These are phyloP conservation scores for Chlamydomonas urium DNA, from an alignment of 139 green algal genomes.

Conservation along the genomic window DNA sequence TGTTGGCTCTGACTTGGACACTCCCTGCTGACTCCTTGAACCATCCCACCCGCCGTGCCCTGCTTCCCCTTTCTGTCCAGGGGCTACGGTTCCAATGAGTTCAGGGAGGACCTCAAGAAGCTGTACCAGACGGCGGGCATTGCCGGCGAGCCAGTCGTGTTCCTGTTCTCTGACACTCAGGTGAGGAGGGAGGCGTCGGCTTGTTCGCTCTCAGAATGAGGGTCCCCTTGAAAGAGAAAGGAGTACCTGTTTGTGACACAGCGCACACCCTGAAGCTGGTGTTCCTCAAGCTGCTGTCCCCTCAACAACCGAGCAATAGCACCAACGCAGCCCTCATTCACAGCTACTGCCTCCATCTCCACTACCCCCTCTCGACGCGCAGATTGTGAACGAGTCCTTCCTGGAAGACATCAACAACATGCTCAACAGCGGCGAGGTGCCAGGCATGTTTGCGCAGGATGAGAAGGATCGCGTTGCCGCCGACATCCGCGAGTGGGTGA, in stretches of 20 bases:
- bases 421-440: constrained; percentile 80
- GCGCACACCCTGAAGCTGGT: no score
- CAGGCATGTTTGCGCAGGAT: constrained; percentile 48
- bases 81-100: constrained; percentile 64
- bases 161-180: constrained; percentile 78
- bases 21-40: no score
- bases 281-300: no score
- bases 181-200: constrained; percentile 1
- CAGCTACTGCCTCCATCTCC: neutral
- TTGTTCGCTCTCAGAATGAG: no score
- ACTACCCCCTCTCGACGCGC: no score
- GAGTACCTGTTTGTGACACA: no score
- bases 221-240: no score
- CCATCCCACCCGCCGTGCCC: no score
- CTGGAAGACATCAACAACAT: constrained; percentile 86
- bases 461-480: constrained; percentile 71
- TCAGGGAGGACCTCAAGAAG: constrained; percentile 80
- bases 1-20: no score
- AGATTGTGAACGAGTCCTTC: constrained; percentile 69
- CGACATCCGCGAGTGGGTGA: constrained; percentile 65
- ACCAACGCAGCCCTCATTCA: no score
- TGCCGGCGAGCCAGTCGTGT: constrained; percentile 59
- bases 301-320: no score
- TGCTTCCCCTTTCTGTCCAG: constrained; percentile 60
- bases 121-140: constrained; percentile 69